Evolutionary conservation across 352 stramenopile species (phyloP), one percentile per base, ranked within the genome.

Genomic region (Blastocystis sp.): DNA sequence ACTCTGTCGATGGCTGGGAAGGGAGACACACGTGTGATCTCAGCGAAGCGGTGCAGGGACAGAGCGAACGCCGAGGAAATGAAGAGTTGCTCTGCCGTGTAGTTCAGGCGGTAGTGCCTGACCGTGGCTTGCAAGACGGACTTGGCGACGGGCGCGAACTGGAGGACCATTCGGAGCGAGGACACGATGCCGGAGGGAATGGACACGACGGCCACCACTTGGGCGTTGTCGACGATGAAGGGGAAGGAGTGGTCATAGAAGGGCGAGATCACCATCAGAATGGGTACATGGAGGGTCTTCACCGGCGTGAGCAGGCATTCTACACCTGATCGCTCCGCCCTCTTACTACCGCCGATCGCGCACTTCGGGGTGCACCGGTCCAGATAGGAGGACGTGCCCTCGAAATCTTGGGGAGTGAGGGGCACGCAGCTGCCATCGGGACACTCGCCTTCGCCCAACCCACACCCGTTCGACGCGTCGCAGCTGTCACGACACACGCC

Each of bases 361-460:
- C 34, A 40, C 10, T 52, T 43, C 1, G 52, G 3, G 9, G 42
- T 34, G 40, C 74, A 84, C 1, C 74, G 74, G 14, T 68, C 52
- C 24, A 19, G 54, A 48, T 57, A 84, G 14, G 24, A 43, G 1
- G 74, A 57, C 0, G 10, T 38, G 19, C 74, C 74, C 7, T 54
- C 45, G 52, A 84, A 63, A 84, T 84, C 74, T 1, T 52, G 69
- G 1, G 1, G 4, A 2, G 69, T 24, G 14, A 84, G 52, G 10
- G 54, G 19, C 4, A 84, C 57, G 48, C 74, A 84, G 3, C 38
- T 59, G 10, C 74, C 74, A 28, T 84, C 66, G 1, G 52, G 7
- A 60, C 74, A 84, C 38, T 69, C 66, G 21, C 57, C 74, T 68
- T 84, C 74, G 60, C 48, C 69, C 74, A 84, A 19, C 6, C 34